Evolutionary conservation across 1,284 basidiomycete species (phyloP).

Genomic region (Malassezia psittaci): DNA sequence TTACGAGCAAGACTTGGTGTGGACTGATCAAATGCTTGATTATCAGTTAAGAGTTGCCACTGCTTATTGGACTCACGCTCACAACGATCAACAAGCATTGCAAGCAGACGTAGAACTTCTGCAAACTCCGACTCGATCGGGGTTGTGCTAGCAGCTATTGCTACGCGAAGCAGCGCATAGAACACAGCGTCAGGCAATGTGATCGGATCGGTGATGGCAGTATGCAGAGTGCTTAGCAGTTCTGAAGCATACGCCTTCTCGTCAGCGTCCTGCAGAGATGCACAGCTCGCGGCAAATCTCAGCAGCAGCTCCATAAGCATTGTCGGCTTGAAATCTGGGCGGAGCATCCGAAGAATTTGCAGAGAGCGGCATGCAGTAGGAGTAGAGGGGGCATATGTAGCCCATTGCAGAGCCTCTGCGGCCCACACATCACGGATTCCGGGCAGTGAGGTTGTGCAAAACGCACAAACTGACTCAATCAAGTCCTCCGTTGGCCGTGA

Average conservation of each 20-base stretch:
- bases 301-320: slow-evolving; percentile 73
- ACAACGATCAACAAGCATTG: slow-evolving; percentile 1
- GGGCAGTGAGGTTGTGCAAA: slow-evolving; percentile 18
- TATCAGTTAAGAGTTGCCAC: slow-evolving; percentile 55
- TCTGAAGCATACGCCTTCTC: slow-evolving; percentile 75
- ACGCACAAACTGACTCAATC: background rate
- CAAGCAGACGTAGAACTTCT: slow-evolving; percentile 54
- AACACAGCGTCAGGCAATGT: slow-evolving; percentile 57
- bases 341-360: slow-evolving; percentile 77
- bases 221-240: slow-evolving; percentile 66
- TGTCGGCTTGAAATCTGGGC: slow-evolving; percentile 60
- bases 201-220: slow-evolving; percentile 58
- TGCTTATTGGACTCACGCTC: background rate
- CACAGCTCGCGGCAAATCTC: slow-evolving; percentile 66
- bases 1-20: slow-evolving; percentile 61
- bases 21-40: slow-evolving; percentile 60
- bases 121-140: slow-evolving; percentile 71
- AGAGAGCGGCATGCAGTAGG: slow-evolving; percentile 78
- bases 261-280: slow-evolving; percentile 61
- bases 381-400: slow-evolving; percentile 74
- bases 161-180: slow-evolving; percentile 79
- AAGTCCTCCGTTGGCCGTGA: background rate
- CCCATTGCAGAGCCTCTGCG: slow-evolving; percentile 69
- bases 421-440: slow-evolving; percentile 65
- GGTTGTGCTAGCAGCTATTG: slow-evolving; percentile 69